Conservation (phyloP, 2,329 filamentous ascomycete species). For the Verticillium tricorpus region DNA sequence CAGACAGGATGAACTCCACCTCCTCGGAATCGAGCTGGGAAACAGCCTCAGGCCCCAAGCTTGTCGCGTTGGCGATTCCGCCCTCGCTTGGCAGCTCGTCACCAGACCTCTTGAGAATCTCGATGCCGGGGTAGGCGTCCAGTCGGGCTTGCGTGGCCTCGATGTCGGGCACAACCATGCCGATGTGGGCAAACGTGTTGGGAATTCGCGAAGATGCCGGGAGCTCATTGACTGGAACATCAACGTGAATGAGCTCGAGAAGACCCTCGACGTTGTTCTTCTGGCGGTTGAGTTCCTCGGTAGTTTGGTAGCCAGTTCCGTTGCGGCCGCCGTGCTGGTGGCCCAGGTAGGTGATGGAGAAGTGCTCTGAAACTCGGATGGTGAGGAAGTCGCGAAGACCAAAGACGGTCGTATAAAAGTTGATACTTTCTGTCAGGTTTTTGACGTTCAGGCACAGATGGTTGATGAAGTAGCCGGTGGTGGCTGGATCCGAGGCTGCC, state of each 20-base stretch:
- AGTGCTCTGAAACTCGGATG: conserved; percentile 19
- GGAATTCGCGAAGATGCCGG: conserved; percentile 15
- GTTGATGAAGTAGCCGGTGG: conserved; percentile 28
- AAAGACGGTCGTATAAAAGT: conserved; percentile 28
- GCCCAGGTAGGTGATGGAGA: conserved; percentile 28
- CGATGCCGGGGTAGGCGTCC: conserved; percentile 12
- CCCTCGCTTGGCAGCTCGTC: conserved; percentile 9
- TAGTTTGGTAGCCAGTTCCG: conserved; percentile 30
- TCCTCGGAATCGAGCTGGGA: conserved; percentile 10
- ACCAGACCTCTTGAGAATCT: conserved; percentile 22
- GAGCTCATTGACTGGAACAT: conserved; percentile 14
- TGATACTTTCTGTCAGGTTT: conserved; percentile 22
- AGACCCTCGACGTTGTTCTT: conserved; percentile 29
- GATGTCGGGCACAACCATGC: conserved; percentile 29
- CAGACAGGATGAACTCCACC: conserved; percentile 1
- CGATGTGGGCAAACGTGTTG: conserved; percentile 29
- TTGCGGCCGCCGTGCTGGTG: conserved; percentile 30
- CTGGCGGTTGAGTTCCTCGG: conserved; percentile 23
- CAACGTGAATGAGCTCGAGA: conserved; percentile 24
- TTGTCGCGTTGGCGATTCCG: conserved; percentile 12
- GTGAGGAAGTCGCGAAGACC: conserved; percentile 30
- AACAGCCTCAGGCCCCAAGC: conserved; percentile 7
- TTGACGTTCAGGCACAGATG: conserved; percentile 26
- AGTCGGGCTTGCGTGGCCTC: conserved; percentile 20
- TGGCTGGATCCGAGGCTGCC: conserved; percentile 21